A percentile compares a stretch with the other conserved stretches of the same genome.
Conservation (phyloP, 106 monocot species). For the Amphibolis antarctica region DNA sequence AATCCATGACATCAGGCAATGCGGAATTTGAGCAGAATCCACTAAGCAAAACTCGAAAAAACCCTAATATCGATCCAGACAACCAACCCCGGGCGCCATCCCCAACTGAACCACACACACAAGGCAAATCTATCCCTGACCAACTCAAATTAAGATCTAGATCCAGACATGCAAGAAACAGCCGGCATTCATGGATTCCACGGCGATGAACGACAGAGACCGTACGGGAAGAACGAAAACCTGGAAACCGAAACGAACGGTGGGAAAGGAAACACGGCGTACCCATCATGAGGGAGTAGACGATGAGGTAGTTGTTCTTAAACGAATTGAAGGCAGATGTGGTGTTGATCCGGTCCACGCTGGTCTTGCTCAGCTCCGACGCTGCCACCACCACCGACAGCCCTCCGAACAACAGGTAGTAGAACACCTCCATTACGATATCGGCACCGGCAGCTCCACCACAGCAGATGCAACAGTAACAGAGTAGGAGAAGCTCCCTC, state of each 20-base stretch:
- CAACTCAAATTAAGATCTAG: not conserved
- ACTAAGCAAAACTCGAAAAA: too few relatives aligned
- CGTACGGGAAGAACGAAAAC: too few relatives aligned
- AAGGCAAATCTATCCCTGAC: not conserved
- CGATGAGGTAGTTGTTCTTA: slow-evolving; percentile 96
- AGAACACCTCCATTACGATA: slow-evolving; percentile 69
- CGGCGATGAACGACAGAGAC: not conserved
- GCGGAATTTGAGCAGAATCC: not conserved
- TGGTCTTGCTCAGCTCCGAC: slow-evolving; percentile 77
- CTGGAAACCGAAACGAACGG: too few relatives aligned
- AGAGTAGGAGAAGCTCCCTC: too few relatives aligned
- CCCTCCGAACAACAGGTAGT: slow-evolving; percentile 72
- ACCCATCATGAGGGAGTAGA: slow-evolving; percentile 99
- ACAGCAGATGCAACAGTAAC: too few relatives aligned
- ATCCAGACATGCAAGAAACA: too few relatives aligned
- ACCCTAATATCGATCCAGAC: too few relatives aligned
- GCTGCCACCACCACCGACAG: slow-evolving; percentile 55
- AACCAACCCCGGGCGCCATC: too few relatives aligned
- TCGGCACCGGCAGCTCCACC: not conserved
- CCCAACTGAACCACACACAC: too few relatives aligned
- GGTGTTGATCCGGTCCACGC: slow-evolving; percentile 72
- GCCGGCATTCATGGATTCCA: not conserved
- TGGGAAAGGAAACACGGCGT: not conserved
- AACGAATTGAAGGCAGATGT: slow-evolving; percentile 84
- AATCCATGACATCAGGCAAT: not conserved